These are phyloP conservation scores for Meyerozyma smithsonii DNA, from an alignment of 1,139 yeast species.

Conservation along the genomic window DNA sequence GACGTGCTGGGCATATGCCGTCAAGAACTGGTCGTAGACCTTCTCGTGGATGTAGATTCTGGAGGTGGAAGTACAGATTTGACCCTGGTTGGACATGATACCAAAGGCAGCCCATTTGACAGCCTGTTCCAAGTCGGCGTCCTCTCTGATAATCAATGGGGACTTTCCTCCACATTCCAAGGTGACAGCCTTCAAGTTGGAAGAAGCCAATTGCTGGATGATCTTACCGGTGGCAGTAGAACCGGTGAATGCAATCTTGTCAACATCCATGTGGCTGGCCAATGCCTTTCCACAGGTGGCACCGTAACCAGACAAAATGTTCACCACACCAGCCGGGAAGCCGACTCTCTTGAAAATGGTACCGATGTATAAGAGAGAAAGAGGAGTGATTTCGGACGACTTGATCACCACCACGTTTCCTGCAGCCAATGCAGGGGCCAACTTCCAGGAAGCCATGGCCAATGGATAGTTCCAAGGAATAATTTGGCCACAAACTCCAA, in stretches of 20 bases:
- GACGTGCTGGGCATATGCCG: slow-evolving; percentile 30
- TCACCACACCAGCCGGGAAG: slow-evolving; percentile 68
- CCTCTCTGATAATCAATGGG: slow-evolving; percentile 66
- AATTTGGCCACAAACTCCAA: slow-evolving; percentile 75
- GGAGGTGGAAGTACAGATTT: slow-evolving; percentile 44
- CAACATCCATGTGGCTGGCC: slow-evolving; percentile 48
- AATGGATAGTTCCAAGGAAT: slow-evolving; percentile 66
- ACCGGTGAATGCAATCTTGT: slow-evolving; percentile 55
- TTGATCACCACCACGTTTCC: slow-evolving; percentile 63
- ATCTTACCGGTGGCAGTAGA: slow-evolving; percentile 54
- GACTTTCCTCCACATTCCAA: slow-evolving; percentile 93
- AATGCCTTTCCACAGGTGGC: slow-evolving; percentile 54
- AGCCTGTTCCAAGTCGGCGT: slow-evolving; percentile 73
- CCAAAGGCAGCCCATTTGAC: slow-evolving; percentile 62
- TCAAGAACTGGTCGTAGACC: slow-evolving; percentile 46
- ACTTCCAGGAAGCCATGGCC: slow-evolving; percentile 56
- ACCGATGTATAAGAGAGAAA: slow-evolving; percentile 53
- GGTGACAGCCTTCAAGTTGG: slow-evolving; percentile 65
- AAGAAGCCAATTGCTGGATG: slow-evolving; percentile 43
- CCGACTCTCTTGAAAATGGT: slow-evolving; percentile 58
- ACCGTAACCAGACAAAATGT: slow-evolving; percentile 56
- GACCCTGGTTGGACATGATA: slow-evolving; percentile 68
- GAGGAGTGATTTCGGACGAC: slow-evolving; percentile 65
- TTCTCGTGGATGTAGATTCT: slow-evolving; percentile 42
- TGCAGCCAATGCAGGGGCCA: slow-evolving; percentile 64